phyloP scores from a whole-genome alignment of 2,329 filamentous ascomycete genomes.

The Aureobasidium pullulans region DNA sequence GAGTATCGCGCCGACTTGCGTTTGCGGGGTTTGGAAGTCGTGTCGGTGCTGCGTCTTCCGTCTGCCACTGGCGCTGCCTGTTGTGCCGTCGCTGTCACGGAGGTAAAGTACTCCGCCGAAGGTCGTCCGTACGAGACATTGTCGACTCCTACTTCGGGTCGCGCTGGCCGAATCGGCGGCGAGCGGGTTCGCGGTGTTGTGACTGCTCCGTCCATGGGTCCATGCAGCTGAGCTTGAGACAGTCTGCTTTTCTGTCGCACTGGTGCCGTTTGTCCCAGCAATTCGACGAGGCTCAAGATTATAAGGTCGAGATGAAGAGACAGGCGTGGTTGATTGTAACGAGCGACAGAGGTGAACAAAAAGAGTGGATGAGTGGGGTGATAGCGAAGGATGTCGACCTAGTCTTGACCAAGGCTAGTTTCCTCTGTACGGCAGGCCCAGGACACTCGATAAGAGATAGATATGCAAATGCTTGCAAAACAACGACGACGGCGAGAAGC shows the following conservation, averaged over 20 bases:
- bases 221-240: not conserved
- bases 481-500: not conserved
- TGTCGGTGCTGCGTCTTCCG: slow-evolving; percentile 6
- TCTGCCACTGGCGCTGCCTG: not conserved
- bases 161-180: slow-evolving; percentile 8
- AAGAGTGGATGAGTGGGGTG: not conserved
- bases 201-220: slow-evolving; percentile 11
- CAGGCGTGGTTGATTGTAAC: not conserved
- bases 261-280: slow-evolving; percentile 1
- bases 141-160: not conserved
- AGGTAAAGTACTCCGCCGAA: not conserved
- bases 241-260: not conserved
- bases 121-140: not conserved
- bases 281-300: not conserved
- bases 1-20: slow-evolving; percentile 7
- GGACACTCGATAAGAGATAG: not conserved
- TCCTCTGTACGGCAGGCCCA: not conserved
- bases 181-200: slow-evolving; percentile 2
- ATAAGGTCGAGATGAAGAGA: not conserved
- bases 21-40: not conserved
- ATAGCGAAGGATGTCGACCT: not conserved
- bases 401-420: not conserved
- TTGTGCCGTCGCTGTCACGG: not conserved
- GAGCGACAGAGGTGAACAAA: not conserved
- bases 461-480: not conserved